Evolutionary conservation across 1,284 basidiomycete species (phyloP), one percentile per base, ranked within the genome.

Genomic region (Ustilago bromivora): DNA sequence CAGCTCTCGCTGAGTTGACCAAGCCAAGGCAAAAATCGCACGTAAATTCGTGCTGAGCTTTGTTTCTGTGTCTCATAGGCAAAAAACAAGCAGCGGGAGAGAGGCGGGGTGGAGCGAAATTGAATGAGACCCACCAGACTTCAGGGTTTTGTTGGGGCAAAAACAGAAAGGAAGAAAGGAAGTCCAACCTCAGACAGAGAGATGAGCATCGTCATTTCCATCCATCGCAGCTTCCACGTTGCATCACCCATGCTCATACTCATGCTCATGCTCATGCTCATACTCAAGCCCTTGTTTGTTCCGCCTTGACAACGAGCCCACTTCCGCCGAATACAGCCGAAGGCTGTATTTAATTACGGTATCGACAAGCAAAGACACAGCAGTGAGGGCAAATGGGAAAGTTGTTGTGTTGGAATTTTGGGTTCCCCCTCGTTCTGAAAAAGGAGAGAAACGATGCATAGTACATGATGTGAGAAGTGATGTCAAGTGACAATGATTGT

Each of bases 361-460:
- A 19, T n/a, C 4, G 17, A 9, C 28, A 10, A 36, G 12, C 35
- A 9, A 2, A 36, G n/a, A 13, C 4, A 62, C 7, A 43, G 2
- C 1, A 41, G 36, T 11, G 52, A 38, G 12, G 3, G 28, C 8
- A 43, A 31, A 64, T 53, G 68, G 62, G 34, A 66, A 71, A 36
- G 54, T 57, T n/a, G 53, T 66, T 60, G 57, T 67, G 62, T 63
- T 71, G 36, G 43, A 61, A 68, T 73, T 73, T 73, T 68, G 58
- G 61, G 61, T 65, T 68, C 71, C 71, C 71, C 62, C 71, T 67
- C 66, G 62, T 73, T 73, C 71, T 73, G 71, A 61, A 61, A 58
- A 58, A 55, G 55, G 60, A 40, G 57, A 59, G 34, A 55, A 63
- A 60, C n/a, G 57, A 68, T 73, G 71, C 66, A 73, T 73, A 73